Evolutionary conservation across 192 early-diverging fungal genomes (phyloP), one percentile per base, ranked within the genome.

Genomic region (Umbelopsis vinacea): DNA sequence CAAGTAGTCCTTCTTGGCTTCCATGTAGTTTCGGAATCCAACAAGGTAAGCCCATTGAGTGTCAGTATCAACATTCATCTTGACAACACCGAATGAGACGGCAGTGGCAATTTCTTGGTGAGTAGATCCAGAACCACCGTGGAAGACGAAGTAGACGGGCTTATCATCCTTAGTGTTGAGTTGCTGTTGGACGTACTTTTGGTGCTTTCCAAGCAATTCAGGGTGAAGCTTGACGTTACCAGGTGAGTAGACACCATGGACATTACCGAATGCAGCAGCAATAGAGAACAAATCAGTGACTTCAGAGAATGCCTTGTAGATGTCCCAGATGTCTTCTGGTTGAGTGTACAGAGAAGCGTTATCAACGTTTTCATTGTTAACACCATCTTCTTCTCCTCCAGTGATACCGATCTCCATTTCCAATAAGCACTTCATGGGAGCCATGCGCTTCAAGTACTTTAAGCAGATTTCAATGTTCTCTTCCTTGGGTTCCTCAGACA

Each of bases 371-470:
- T 92, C 90, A 87, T 98, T 97, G 90, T 97, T 94, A 67, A 98
- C 96, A 82, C 96, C 96, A 81, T 98, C 96, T 83, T 98, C 96
- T 86, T 98, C 96, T 75, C 96, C 96, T 82, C 96, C 96, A 35
- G 95, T 97, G 81, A 97, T 95, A 84, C 96, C 96, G 66, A 98
- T 97, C 87, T 98, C 96, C 94, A 98, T 98, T 87, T 98, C 96
- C 71, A 98, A 89, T 70, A 94, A 87, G 73, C 89, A 89, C 79
- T 93, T 90, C 75, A 97, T 94, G 45, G 88, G 84, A 26, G 92
- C 90, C 91, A 97, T 95, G 74, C 95, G 93, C 84, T 93, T 83
- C 76, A 98, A 85, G 87, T 98, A 98, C 86, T 93, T 88, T 77
- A 90, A 84, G 81, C 93, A 96, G 69, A 83, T 94, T 66, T 86